Percentiles rank a stretch among this genome's conserved stretches.
Conservation (phyloP, 2,329 filamentous ascomycete genomes). For the Cordyceps sp. region DNA sequence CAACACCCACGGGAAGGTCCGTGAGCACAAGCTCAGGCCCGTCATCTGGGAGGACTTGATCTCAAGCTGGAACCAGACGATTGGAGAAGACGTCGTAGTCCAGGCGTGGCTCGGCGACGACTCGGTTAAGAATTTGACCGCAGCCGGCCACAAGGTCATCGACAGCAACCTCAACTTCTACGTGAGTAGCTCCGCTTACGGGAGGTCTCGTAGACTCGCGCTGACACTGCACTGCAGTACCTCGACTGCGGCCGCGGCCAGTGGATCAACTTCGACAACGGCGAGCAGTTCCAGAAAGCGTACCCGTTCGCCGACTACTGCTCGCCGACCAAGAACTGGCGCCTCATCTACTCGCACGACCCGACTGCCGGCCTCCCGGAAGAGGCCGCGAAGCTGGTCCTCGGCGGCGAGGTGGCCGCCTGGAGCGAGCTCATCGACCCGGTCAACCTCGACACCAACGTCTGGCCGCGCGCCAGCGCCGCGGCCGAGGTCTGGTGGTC, state of each 20-base stretch:
- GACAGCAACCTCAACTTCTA: conserved; percentile 64
- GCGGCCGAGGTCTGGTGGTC: conserved; percentile 72
- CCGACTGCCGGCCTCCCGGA: conserved; percentile 47
- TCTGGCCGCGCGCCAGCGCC: conserved; percentile 64
- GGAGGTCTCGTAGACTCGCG: no score
- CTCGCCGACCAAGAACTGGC: conserved; percentile 65
- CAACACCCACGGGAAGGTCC: conserved; percentile 48
- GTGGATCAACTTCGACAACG: conserved; percentile 57
- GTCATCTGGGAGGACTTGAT: conserved; percentile 85
- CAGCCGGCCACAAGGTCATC: conserved; percentile 52
- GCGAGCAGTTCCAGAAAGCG: conserved; percentile 25
- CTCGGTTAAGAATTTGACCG: conserved; percentile 42
- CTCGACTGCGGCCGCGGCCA: conserved; percentile 70
- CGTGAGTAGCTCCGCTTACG: no score
- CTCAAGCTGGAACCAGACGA: conserved; percentile 59
- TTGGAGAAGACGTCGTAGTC: conserved; percentile 48
- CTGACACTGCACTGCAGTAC: conserved; percentile 33
- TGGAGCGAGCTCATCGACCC: conserved; percentile 72
- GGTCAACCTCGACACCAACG: conserved; percentile 54
- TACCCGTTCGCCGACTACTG: conserved; percentile 75
- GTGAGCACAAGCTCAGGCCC: conserved; percentile 47
- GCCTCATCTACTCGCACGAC: conserved; percentile 65
- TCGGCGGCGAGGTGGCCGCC: conserved; percentile 68
- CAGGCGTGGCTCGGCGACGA: conserved; percentile 60
- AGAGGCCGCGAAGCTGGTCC: conserved; percentile 46